These are phyloP conservation scores for Diaporthe batatas DNA, from an alignment of 2,329 filamentous ascomycete genomes.

Conservation along the genomic window DNA sequence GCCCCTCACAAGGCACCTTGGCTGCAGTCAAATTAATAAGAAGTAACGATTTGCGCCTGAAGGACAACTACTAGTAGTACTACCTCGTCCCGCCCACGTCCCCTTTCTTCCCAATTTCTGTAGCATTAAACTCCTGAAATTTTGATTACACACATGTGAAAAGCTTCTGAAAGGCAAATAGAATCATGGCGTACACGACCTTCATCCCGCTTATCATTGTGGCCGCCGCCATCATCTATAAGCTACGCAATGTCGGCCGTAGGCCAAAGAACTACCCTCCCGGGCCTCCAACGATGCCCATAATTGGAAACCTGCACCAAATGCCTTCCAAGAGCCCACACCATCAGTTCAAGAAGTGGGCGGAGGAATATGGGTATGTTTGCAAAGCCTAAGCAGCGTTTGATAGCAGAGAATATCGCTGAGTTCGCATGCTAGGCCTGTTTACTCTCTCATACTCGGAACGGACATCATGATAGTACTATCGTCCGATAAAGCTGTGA, in stretches of 20 bases:
- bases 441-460: slow-evolving; percentile 66
- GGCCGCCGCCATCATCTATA: slow-evolving; percentile 20
- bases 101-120: not conserved
- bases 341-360: slow-evolving; percentile 65
- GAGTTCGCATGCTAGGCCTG: slow-evolving; percentile 51
- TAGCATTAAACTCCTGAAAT: not conserved
- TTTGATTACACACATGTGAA: not conserved
- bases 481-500: slow-evolving; percentile 59
- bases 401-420: slow-evolving; percentile 38
- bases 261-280: slow-evolving; percentile 57
- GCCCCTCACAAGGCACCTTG: slow-evolving; percentile 6
- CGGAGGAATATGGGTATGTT: slow-evolving; percentile 57
- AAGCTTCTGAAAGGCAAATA: not conserved
- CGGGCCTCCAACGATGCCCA: slow-evolving; percentile 63
- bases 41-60: slow-evolving; percentile 1
- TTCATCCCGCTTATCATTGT: not conserved
- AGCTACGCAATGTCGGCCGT: slow-evolving; percentile 44
- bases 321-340: slow-evolving; percentile 59
- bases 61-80: not conserved
- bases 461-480: slow-evolving; percentile 62
- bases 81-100: not conserved
- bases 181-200: not conserved
- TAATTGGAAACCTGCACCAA: slow-evolving; percentile 66
- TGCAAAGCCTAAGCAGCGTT: not conserved
- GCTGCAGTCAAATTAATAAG: slow-evolving; percentile 1